Conservation (phyloP, 163 green algal species). For the Scenedesmus sp. region DNA sequence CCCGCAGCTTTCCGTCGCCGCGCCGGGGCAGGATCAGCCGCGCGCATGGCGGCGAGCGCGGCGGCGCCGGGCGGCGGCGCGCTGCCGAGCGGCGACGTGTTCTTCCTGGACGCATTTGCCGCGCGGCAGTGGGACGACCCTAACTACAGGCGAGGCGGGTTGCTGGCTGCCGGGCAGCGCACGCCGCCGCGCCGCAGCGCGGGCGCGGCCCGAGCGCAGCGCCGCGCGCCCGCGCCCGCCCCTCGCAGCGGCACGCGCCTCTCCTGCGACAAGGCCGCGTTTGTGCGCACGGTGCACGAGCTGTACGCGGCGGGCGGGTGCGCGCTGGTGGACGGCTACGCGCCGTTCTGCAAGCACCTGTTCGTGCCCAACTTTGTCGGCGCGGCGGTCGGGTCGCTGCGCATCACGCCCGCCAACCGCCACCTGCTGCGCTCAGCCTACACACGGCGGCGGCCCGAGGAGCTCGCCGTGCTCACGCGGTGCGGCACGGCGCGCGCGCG, state of each 20-base stretch:
- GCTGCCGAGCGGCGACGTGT: no score
- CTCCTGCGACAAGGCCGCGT: constrained; percentile 63
- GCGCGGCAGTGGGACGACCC: constrained; percentile 90
- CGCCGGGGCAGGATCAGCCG: no score
- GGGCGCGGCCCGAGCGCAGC: no score
- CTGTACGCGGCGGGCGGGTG: constrained; percentile 35
- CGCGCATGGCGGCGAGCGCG: no score
- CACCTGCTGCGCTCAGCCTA: constrained; percentile 84
- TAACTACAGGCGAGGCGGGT: no score
- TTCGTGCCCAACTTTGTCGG: constrained; percentile 94
- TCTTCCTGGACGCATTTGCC: constrained; percentile 91
- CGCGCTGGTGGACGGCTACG: constrained; percentile 90
- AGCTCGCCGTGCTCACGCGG: constrained; percentile 90
- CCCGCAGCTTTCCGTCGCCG: no score
- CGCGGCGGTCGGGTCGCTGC: constrained; percentile 59
- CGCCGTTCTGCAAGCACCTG: constrained; percentile 97
- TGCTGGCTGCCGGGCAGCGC: no score
- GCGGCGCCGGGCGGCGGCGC: no score
- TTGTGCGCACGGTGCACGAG: constrained; percentile 72
- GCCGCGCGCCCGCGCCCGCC: no score
- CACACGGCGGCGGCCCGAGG: constrained; percentile 80
- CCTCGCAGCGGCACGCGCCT: constrained; percentile 55
- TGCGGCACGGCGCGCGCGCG: constrained; percentile 49
- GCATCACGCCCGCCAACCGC: constrained; percentile 84
- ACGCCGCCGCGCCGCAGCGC: no score